These are phyloP conservation scores for Porcisia deanei DNA, from an alignment of 208 protist genomes.

Conservation along the genomic window DNA sequence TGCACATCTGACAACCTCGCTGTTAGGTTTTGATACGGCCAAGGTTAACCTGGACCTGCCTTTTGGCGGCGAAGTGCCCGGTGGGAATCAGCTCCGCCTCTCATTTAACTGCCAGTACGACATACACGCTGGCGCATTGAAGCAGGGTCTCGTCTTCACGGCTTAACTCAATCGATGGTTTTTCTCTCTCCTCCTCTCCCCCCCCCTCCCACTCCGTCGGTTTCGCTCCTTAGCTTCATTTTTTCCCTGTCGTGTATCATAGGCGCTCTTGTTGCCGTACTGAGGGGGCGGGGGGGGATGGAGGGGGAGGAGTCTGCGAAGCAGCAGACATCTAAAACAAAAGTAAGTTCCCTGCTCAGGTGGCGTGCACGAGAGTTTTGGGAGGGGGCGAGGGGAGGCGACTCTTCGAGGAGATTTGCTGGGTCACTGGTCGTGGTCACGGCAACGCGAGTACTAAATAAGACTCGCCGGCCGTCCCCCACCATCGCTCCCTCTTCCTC, in stretches of 20 bases:
- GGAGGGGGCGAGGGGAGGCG: neutral
- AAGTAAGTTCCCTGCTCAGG: neutral
- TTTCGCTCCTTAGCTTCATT: neutral
- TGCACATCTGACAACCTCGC: conserved; percentile 49
- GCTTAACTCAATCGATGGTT: conserved; percentile 30
- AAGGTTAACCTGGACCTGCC: conserved; percentile 77
- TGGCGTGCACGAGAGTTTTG: neutral
- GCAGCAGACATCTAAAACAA: neutral
- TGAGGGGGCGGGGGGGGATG: neutral
- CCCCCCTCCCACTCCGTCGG: neutral
- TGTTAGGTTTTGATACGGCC: conserved; percentile 61
- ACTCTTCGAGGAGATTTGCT: neutral
- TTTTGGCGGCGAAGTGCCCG: conserved; percentile 73
- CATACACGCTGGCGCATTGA: conserved; percentile 65
- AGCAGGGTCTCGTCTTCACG: conserved; percentile 82
- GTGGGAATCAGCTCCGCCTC: conserved; percentile 74
- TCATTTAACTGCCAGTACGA: conserved; percentile 81
- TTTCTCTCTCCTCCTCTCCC: neutral
- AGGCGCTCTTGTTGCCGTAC: neutral
- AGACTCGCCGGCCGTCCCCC: neutral
- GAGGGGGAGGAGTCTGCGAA: neutral
- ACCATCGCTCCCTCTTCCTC: neutral
- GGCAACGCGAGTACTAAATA: neutral
- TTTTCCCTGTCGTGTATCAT: neutral
- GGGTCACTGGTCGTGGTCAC: neutral